Base-by-base conservation (phyloP, 345 rosid species). In the Acer campestre region DNA sequence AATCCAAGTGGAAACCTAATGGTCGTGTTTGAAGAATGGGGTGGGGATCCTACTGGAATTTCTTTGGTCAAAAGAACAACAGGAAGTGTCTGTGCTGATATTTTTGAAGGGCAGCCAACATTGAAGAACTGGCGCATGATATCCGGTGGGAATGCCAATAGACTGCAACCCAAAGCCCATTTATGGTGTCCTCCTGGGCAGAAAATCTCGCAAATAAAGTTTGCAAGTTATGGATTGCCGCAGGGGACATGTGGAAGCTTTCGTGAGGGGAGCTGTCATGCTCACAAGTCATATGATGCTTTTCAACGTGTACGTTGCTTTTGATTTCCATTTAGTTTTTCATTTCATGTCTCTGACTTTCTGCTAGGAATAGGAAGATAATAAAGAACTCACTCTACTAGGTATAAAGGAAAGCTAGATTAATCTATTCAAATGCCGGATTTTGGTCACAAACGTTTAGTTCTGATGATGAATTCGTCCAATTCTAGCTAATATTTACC, bases 21-120 rank as follows among this genome's bases (percentile, higher is more conserved):
- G 85, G 93, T 91, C 38, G 95, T 91, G 78, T 89, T 93, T 66
- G 97, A 93, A 80, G 97, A 93, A 66, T 91, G 89, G 89, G 99
- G 99, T 58, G 98, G 99, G 71, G 92, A 94, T 74, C 95, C 99
- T 0, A 80, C 75, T 71, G 89, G 92, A 46, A 90, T 91, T 77
- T 78, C 95, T 61, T 69, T 96, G 71, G 94, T 89, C 10, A 88
- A 89, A 81, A 82, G 98, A 81, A 81, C 83, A 67, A 88, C 84
- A 40, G 86, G 78, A 66, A 86, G 84, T 6, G 79, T 85, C 3
- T 85, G 88, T 23, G 83, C 85, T 59, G 89, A 88, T 80, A 83
- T 86, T 40, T 77, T 77, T 1, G 91, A 88, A 73, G 84, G 84
- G 82, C 91, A 88, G 73, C 89, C 88, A 48, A 76, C 83, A 40